phyloP scores from a whole-genome alignment of 768 basidiomycete species.

The Naematelia encephala region DNA sequence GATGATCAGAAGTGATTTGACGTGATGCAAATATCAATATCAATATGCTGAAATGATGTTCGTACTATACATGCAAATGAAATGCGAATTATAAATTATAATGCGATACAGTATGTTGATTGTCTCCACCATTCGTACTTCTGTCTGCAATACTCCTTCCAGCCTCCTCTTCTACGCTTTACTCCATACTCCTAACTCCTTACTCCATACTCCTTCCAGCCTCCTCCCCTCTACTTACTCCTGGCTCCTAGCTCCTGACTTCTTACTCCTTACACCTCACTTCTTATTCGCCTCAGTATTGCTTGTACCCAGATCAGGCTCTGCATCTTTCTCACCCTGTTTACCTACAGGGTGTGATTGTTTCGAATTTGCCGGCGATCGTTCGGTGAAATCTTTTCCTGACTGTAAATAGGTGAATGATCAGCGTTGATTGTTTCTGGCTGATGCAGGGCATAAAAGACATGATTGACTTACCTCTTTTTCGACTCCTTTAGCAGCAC shows the following conservation, averaged over 20 bases:
- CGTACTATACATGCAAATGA: background rate
- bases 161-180: too few relatives aligned
- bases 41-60: background rate
- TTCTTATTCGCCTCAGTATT: background rate
- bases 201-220: too few relatives aligned
- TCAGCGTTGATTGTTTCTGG: too few relatives aligned
- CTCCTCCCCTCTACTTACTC: too few relatives aligned
- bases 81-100: background rate
- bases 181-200: too few relatives aligned
- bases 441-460: too few relatives aligned
- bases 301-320: slow-evolving; percentile 31
- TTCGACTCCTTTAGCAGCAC: slow-evolving; percentile 41
- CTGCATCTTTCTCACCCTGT: slow-evolving; percentile 28
- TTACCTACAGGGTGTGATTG: slow-evolving; percentile 32
- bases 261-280: too few relatives aligned
- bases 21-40: too few relatives aligned
- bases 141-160: background rate
- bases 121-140: background rate
- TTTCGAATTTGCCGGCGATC: slow-evolving; percentile 26
- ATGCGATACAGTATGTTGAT: too few relatives aligned
- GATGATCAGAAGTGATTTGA: too few relatives aligned
- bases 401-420: too few relatives aligned
- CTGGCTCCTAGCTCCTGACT: too few relatives aligned
- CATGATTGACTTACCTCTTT: slow-evolving; percentile 49
- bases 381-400: slow-evolving; percentile 46